A percentile compares a stretch with the other conserved stretches of the same genome.
These are phyloP conservation scores for Cerioporus squamosus DNA, from an alignment of 1,284 basidiomycete genomes.

Conservation along the genomic window DNA sequence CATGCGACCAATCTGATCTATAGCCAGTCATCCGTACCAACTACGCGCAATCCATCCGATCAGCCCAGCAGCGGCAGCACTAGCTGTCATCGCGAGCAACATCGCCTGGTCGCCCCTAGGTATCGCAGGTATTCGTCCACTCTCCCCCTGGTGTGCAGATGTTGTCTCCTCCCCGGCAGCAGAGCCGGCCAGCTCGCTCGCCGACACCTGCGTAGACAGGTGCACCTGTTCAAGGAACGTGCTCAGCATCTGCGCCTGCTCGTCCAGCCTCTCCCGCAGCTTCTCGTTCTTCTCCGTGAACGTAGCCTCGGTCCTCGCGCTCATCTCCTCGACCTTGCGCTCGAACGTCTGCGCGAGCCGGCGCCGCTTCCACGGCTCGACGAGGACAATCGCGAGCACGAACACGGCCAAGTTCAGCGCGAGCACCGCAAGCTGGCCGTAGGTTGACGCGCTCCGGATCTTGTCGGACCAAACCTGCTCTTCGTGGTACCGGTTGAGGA, in stretches of 20 bases:
- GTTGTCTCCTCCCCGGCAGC: conserved; percentile 16
- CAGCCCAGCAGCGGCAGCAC: conserved; percentile 26
- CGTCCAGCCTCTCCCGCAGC: conserved; percentile 54
- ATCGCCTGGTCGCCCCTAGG: conserved; percentile 20
- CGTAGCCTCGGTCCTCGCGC: conserved; percentile 43
- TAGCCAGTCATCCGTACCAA: conserved; percentile 25
- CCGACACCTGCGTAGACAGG: conserved; percentile 18
- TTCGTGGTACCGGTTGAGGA: conserved; percentile 91
- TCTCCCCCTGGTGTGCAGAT: not conserved
- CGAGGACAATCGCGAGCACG: conserved; percentile 82
- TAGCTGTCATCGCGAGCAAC: conserved; percentile 21
- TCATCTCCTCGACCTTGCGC: conserved; percentile 79
- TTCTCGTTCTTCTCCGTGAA: conserved; percentile 42
- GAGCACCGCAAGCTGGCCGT: conserved; percentile 83
- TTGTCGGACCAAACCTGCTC: conserved; percentile 99
- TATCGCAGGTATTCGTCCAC: conserved; percentile 15
- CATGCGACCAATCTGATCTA: conserved; percentile 7
- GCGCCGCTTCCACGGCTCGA: conserved; percentile 93
- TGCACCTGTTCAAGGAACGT: conserved; percentile 35
- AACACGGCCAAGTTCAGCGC: conserved; percentile 89
- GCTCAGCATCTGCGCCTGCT: conserved; percentile 48
- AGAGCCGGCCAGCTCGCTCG: conserved; percentile 12
- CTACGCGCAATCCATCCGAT: conserved; percentile 33
- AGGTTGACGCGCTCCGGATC: conserved; percentile 90
- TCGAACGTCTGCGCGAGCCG: conserved; percentile 87